A percentile compares a stretch with the other conserved stretches of the same genome.
Conservation (phyloP, 805 yeast species). For the Hanseniaspora vineae region DNA sequence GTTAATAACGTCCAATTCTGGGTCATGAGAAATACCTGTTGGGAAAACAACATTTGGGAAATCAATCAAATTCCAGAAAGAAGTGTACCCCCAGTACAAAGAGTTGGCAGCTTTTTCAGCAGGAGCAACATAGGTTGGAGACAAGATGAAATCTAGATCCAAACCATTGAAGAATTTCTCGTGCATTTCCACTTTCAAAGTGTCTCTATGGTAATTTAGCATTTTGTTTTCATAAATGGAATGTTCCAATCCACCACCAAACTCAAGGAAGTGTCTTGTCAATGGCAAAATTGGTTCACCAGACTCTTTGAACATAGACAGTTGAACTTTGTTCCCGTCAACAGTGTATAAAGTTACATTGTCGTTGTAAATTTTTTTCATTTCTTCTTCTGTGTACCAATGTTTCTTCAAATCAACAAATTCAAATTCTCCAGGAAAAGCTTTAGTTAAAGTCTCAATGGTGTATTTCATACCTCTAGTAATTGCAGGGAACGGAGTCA, state of each 20-base stretch:
- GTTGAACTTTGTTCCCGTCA: slow-evolving; percentile 56
- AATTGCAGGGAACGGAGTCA: slow-evolving; percentile 57
- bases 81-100: slow-evolving; percentile 71
- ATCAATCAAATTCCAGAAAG: slow-evolving; percentile 61
- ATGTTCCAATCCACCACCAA: slow-evolving; percentile 42
- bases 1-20: slow-evolving; percentile 34
- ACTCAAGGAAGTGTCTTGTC: slow-evolving; percentile 47
- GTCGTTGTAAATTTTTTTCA: slow-evolving; percentile 10
- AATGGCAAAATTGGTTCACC: slow-evolving; percentile 61
- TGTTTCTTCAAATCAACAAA: slow-evolving; percentile 30
- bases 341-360: slow-evolving; percentile 34
- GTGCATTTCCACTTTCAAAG: slow-evolving; percentile 34
- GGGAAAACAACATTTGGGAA: slow-evolving; percentile 55
- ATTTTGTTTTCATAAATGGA: slow-evolving; percentile 41
- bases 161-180: slow-evolving; percentile 11
- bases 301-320: slow-evolving; percentile 36
- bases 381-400: slow-evolving; percentile 15
- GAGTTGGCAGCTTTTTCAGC: slow-evolving; percentile 57
- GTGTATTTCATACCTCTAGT: slow-evolving; percentile 41
- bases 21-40: slow-evolving; percentile 48
- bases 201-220: slow-evolving; percentile 43
- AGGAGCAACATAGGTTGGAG: slow-evolving; percentile 56
- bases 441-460: slow-evolving; percentile 39
- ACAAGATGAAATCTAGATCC: slow-evolving; percentile 44
- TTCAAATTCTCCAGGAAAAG: slow-evolving; percentile 40